Evolutionary conservation across 2,329 filamentous ascomycete species (phyloP).

Genomic region (Ophiocordyceps camponoti-leonardi): DNA sequence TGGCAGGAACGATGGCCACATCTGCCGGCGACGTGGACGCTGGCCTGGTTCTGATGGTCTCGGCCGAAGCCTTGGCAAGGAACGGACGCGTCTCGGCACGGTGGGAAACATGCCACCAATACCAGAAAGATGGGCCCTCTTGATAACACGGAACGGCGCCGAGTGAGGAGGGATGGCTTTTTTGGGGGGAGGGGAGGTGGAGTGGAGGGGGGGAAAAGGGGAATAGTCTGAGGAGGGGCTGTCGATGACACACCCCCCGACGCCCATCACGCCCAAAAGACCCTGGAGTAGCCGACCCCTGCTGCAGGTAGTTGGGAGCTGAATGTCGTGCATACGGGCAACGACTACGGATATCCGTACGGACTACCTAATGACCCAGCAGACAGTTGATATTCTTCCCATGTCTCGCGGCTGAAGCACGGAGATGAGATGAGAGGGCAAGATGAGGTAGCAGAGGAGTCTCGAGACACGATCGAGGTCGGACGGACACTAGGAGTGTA

Average conservation of each 20-base stretch:
- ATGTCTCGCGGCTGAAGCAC: background rate
- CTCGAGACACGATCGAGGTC: background rate
- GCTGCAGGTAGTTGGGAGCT: background rate
- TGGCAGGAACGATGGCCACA: constrained; percentile 96
- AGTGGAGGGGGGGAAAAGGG: too few species aligned
- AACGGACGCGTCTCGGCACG: background rate
- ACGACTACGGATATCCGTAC: background rate
- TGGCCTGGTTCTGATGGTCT: constrained; percentile 67
- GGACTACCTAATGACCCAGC: too few species aligned
- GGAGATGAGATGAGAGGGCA: background rate
- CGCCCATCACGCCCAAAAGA: background rate
- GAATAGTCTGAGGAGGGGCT: background rate
- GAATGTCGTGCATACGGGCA: background rate
- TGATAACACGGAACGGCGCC: background rate
- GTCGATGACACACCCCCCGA: background rate
- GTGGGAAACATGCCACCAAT: background rate
- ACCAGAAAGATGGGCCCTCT: background rate
- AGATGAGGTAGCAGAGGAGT: background rate
- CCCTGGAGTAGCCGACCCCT: background rate
- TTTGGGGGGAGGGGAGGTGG: too few species aligned
- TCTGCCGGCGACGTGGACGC: constrained; percentile 79
- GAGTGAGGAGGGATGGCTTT: background rate
- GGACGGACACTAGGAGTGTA: background rate
- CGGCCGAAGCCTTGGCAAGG: background rate
- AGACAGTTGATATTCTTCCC: background rate